Evolutionary conservation across 2,329 filamentous ascomycete species (phyloP), one percentile per base, ranked within the genome.

Genomic region (Chlorencoelia australis): DNA sequence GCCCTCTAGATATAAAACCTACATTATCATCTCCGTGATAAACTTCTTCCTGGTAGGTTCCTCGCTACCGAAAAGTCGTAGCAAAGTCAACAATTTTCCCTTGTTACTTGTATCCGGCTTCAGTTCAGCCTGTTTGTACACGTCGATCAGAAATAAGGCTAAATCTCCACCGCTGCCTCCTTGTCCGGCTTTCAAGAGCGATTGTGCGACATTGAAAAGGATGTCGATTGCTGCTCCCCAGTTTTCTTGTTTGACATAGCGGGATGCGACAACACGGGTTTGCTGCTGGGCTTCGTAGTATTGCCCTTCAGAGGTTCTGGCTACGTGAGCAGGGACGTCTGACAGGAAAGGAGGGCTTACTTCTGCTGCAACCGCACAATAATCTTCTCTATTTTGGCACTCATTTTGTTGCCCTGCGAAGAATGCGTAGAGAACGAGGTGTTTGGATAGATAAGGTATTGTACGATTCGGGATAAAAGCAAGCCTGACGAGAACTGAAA

Each of bases 281-380:
- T 98, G 91, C 63, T 98, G 91, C 65, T 96, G 89, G 40, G 91
- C 91, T 72, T 98, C 91, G 67, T 98, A 98, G 71, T 77, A 95
- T 59, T 91, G 81, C 54, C 88, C 89, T 61, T 93, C 86, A 49
- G 76, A 70, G 61, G 94, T 94, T 62, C 86, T 84, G 52, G n/a
- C 11, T n/a, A 24, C 10, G n/a, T 19, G 45, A 40, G 51, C 40
- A 21, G 39, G 32, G 40, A 13, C 4, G 19, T 24, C 22, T 2
- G 19, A 18, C 26, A 18, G 24, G 35, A 20, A n/a, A 16, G 28
- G 16, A 36, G 26, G 28, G 30, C 53, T 44, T 65, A 82, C 79
- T 78, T 89, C 62, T 82, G 70, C 64, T 89, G 83, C 59, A 95
- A 79, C 37, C 79, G 71, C 43, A 74, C 73, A 50, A 83, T 76